phyloP scores from a whole-genome alignment of 257 asterid genomes.

The Nicotiana tomentosiformis region DNA sequence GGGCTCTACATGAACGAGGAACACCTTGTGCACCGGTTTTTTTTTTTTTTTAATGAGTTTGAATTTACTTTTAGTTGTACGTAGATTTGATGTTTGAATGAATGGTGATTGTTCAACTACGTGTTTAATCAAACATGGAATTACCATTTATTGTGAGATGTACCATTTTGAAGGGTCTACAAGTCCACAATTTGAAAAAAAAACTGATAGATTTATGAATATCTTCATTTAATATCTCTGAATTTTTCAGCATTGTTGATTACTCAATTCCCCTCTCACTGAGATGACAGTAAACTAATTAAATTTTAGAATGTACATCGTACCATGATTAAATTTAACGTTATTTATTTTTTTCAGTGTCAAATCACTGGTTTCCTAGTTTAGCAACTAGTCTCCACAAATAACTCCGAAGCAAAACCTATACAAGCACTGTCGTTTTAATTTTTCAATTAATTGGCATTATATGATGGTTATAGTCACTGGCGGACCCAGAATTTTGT shows the following conservation, averaged over 20 bases:
- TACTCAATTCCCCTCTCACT: neutral
- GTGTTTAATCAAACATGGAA: neutral
- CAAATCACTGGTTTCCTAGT: too few species aligned
- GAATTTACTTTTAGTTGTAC: neutral
- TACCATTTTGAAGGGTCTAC: neutral
- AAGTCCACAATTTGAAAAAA: neutral
- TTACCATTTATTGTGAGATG: constrained; percentile 1
- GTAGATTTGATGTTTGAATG: neutral
- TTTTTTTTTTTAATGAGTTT: too few species aligned
- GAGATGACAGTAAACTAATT: neutral
- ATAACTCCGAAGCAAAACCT: too few species aligned
- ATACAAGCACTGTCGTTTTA: too few species aligned
- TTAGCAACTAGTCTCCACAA: too few species aligned
- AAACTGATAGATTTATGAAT: neutral
- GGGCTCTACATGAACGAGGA: too few species aligned
- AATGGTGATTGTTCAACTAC: neutral
- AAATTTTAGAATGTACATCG: neutral
- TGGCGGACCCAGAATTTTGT: too few species aligned
- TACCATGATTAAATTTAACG: too few species aligned
- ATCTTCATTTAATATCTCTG: neutral
- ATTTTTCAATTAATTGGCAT: too few species aligned
- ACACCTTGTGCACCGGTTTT: too few species aligned
- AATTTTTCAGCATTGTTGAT: neutral
- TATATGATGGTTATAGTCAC: too few species aligned
- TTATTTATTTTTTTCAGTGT: too few species aligned